Evolutionary conservation across 2,329 filamentous ascomycete species (phyloP), one percentile per base, ranked within the genome.

Genomic region (Monosporascus sp.): DNA sequence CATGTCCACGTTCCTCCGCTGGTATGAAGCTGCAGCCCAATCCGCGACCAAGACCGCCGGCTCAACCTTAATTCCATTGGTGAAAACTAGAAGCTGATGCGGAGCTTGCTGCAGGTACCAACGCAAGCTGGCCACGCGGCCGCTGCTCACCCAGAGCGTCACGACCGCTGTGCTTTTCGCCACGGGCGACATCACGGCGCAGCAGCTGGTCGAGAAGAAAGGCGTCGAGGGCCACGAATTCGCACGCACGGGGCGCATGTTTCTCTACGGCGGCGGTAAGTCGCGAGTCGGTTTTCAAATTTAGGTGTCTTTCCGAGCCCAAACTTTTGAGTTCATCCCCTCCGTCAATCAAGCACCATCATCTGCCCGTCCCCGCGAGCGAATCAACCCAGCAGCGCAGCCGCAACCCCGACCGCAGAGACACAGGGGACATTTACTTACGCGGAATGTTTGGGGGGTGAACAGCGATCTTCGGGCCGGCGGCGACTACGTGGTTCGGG

Each of bases 91-190:
- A 18, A 43, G 18, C 39, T 43, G 18, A 43, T 14, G 6, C 18
- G 11, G 39, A 5, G 17, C 20, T n/a, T 37, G 15, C 48, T 46
- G 24, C 63, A 89, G 92, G 91, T 97, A 97, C 76, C 90, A 95
- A 74, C 79, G 83, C 67, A 88, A 84, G 71, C 79, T 97, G 68
- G 86, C 88, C 63, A 82, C 84, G 65, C 83, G 89, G 67, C 93
- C 93, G 55, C 77, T 97, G 63, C 83, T 97, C 65, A 97, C 93
- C 11, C 90, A 96, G 77, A 89, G 87, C 68, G 75, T 96, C 63
- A 96, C 91, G 52, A 97, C 93, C 39, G 88, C 90, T 48, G 81
- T 97, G 55, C 85, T 99, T 58, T 99, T 97, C 70, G 92, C 88
- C 54, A 89, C 91, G 15, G 94, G 94, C 64, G 94, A 99, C 74